These are phyloP conservation scores for Lentinula sp. DNA, from an alignment of 768 basidiomycete genomes.

Conservation along the genomic window DNA sequence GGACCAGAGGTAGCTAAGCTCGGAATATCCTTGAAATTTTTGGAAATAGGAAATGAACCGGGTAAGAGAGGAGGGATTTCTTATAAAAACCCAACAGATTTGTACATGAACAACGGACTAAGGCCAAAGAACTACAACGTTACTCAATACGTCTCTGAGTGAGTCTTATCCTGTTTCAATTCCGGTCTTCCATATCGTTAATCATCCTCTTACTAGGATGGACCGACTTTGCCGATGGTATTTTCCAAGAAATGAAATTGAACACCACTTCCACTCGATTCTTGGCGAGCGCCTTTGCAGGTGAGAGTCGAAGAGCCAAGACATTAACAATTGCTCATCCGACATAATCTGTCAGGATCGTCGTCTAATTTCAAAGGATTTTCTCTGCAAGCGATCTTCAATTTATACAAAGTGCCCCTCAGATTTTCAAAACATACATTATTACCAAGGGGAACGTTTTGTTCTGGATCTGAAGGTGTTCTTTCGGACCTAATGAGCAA, in stretches of 20 bases:
- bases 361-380: slow-evolving; percentile 23
- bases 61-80: slow-evolving; percentile 21
- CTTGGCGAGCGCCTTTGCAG: background rate
- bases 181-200: background rate
- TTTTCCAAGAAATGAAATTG: slow-evolving; percentile 18
- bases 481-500: slow-evolving; percentile 51
- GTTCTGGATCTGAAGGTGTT: background rate
- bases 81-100: slow-evolving; percentile 23
- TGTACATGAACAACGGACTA: slow-evolving; percentile 22
- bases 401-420: slow-evolving; percentile 3
- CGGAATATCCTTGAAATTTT: slow-evolving; percentile 25
- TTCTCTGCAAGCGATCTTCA: slow-evolving; percentile 34
- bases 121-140: slow-evolving; percentile 21
- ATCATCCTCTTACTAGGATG: slow-evolving; percentile 17
- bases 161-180: background rate
- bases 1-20: slow-evolving; percentile 18
- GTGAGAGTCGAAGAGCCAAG: background rate
- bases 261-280: slow-evolving; percentile 14
- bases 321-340: slow-evolving; percentile 22
- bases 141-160: slow-evolving; percentile 23
- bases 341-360: slow-evolving; percentile 13
- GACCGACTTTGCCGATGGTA: slow-evolving; percentile 27
- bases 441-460: slow-evolving; percentile 19
- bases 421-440: slow-evolving; percentile 44
- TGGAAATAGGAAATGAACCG: slow-evolving; percentile 34